Evolutionary conservation across 2,329 filamentous ascomycete species (phyloP).

Genomic region (Neoscytalidium dimidiatum): DNA sequence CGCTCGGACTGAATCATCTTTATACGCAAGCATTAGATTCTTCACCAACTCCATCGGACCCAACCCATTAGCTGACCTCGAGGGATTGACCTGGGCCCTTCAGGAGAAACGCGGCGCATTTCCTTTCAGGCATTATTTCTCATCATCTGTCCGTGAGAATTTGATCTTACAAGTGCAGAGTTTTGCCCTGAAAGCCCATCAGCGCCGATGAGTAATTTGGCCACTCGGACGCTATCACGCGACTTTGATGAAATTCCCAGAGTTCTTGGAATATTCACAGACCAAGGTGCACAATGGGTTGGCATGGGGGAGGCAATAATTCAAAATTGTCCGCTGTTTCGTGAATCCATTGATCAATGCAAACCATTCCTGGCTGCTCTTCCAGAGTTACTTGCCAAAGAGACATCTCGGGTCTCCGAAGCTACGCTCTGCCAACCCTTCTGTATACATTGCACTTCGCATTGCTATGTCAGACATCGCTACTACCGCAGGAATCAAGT

Average conservation of each 20-base stretch:
- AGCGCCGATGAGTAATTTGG: not conserved
- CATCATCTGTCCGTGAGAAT: not conserved
- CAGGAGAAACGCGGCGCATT: constrained; percentile 22
- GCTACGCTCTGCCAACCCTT: constrained; percentile 34
- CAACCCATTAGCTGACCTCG: not conserved
- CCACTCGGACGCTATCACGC: not conserved
- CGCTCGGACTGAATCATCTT: constrained; percentile 15
- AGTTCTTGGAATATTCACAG: constrained; percentile 43
- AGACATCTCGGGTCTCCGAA: constrained; percentile 18
- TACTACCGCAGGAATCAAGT: not conserved
- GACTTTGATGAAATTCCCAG: not conserved
- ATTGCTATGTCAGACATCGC: constrained; percentile 35
- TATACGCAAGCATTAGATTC: not conserved
- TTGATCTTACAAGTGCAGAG: constrained; percentile 6
- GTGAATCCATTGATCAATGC: constrained; percentile 25
- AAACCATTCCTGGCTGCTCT: constrained; percentile 24
- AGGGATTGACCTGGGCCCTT: constrained; percentile 23
- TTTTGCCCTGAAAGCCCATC: not conserved
- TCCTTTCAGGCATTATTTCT: constrained; percentile 12
- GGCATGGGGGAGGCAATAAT: constrained; percentile 44
- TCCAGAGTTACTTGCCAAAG: constrained; percentile 13
- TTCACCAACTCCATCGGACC: constrained; percentile 11
- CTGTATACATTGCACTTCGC: constrained; percentile 42
- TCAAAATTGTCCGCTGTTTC: constrained; percentile 24
- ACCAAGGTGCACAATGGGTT: constrained; percentile 47